Conservation (phyloP, 1,139 yeast species). For the Diutina ranongensis region DNA sequence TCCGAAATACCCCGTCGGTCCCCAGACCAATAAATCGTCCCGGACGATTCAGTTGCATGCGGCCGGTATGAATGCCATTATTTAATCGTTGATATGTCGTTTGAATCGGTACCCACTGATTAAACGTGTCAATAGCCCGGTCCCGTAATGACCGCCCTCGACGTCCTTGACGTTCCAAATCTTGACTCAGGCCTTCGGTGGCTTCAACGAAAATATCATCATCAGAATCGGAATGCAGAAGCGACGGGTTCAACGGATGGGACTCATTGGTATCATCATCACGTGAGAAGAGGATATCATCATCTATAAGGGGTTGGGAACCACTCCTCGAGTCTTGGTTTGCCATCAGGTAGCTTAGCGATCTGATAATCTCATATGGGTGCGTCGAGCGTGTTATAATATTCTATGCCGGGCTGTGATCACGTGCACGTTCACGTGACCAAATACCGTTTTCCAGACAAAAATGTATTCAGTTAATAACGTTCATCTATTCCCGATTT, state of each 20-base stretch:
- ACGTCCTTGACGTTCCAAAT: slow-evolving; percentile 1
- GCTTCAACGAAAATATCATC: background rate
- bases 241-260: too few species aligned
- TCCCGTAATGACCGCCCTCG: slow-evolving; percentile 16
- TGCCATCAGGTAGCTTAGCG: too few species aligned
- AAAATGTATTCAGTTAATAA: too few species aligned
- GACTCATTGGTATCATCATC: background rate
- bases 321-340: too few species aligned
- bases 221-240: background rate
- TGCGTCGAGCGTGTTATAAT: too few species aligned
- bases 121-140: slow-evolving; percentile 22
- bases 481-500: too few species aligned
- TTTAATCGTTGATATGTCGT: slow-evolving; percentile 35
- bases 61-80: slow-evolving; percentile 32
- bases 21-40: slow-evolving; percentile 43
- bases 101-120: slow-evolving; percentile 26
- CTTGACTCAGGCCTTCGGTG: slow-evolving; percentile 5
- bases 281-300: background rate
- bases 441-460: too few species aligned
- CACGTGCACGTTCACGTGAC: too few species aligned
- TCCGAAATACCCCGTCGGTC: slow-evolving; percentile 87
- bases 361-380: too few species aligned
- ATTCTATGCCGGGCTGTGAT: too few species aligned
- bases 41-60: slow-evolving; percentile 34
- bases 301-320: background rate